These are phyloP conservation scores for Penicillium atrosanguineum DNA, from an alignment of 495 filamentous ascomycete species.

Conservation along the genomic window DNA sequence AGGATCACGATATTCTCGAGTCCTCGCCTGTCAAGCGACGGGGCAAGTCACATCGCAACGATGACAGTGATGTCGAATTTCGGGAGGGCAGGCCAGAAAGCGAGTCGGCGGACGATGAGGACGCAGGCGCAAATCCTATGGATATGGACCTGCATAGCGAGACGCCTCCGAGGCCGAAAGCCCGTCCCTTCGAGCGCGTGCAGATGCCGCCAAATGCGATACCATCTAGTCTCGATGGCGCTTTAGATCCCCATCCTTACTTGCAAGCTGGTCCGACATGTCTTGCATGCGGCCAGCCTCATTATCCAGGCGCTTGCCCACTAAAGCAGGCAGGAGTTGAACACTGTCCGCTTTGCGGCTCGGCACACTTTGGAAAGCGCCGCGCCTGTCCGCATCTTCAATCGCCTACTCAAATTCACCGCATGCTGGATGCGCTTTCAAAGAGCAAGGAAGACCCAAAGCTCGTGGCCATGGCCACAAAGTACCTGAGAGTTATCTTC, in stretches of 20 bases:
- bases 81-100: conserved; percentile 19
- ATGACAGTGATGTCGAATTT: conserved; percentile 40
- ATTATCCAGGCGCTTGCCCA: conserved; percentile 57
- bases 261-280: conserved; percentile 35
- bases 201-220: conserved; percentile 10
- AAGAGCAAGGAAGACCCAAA: conserved; percentile 53
- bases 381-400: conserved; percentile 61
- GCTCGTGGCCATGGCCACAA: conserved; percentile 50
- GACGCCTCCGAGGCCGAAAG: not conserved
- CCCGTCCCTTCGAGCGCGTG: conserved; percentile 42
- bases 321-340: conserved; percentile 61
- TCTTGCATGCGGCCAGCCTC: conserved; percentile 50
- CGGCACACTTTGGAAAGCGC: conserved; percentile 58
- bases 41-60: conserved; percentile 8
- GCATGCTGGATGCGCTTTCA: conserved; percentile 60
- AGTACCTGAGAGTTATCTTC: conserved; percentile 56
- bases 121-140: conserved; percentile 5
- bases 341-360: conserved; percentile 63
- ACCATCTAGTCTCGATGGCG: conserved; percentile 45
- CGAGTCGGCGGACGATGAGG: conserved; percentile 24
- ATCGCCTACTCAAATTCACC: conserved; percentile 52
- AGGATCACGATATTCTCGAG: conserved; percentile 10
- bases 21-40: conserved; percentile 24
- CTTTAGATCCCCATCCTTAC: conserved; percentile 11
- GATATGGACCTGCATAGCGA: conserved; percentile 7